These are phyloP conservation scores for Staphylotrichum longicolle DNA, from an alignment of 495 filamentous ascomycete species.

Conservation along the genomic window DNA sequence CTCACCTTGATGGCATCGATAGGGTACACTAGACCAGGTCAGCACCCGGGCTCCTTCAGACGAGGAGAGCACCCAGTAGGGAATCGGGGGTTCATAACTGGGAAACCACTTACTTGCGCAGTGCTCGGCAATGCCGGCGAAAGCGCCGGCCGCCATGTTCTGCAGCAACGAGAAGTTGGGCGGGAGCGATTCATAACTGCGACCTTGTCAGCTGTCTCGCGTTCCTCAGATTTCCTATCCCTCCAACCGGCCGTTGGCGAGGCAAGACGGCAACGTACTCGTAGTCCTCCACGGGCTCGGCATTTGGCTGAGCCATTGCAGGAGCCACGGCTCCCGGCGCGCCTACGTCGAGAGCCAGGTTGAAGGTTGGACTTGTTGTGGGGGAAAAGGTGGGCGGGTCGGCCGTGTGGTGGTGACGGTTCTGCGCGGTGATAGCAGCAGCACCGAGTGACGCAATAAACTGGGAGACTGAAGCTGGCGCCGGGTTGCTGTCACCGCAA, in stretches of 20 bases:
- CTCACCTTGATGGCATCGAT: conserved; percentile 96
- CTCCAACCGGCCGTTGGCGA: not conserved
- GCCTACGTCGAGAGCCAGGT: conserved; percentile 57
- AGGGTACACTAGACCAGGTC: conserved; percentile 92
- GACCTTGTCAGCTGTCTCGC: conserved; percentile 14
- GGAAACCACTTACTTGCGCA: conserved; percentile 54
- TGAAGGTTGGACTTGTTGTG: conserved; percentile 32
- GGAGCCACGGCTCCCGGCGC: conserved; percentile 54
- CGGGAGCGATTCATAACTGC: conserved; percentile 58
- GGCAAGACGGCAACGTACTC: conserved; percentile 44
- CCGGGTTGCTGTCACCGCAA: conserved; percentile 10
- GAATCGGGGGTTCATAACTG: too few relatives aligned
- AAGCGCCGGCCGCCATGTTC: conserved; percentile 93
- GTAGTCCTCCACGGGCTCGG: conserved; percentile 55
- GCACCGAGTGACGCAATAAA: conserved; percentile 25
- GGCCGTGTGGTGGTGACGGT: conserved; percentile 3
- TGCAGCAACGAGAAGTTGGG: conserved; percentile 59
- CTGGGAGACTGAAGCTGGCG: conserved; percentile 1
- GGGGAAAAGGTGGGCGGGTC: conserved; percentile 8
- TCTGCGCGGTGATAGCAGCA: conserved; percentile 15
- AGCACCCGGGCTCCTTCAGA: conserved; percentile 17
- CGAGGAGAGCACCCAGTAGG: not conserved
- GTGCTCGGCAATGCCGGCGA: conserved; percentile 80
- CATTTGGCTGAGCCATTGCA: conserved; percentile 58
- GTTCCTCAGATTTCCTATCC: not conserved